Evolutionary conservation across 1,284 basidiomycete genomes (phyloP), one percentile per base, ranked within the genome.

Genomic region (Leccinum pallidistipes): DNA sequence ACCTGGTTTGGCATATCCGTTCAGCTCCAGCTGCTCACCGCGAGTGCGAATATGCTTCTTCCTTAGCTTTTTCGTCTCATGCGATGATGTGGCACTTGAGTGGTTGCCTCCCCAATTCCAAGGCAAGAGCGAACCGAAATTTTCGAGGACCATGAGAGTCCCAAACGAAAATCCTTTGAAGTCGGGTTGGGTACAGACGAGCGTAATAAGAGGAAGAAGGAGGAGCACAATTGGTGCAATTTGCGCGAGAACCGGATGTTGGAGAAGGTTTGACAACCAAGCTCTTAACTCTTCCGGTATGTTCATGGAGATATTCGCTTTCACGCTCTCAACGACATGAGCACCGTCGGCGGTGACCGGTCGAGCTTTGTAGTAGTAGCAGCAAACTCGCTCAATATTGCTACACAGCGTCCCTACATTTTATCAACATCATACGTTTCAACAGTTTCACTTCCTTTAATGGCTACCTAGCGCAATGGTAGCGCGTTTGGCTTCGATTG

Each of bases 401-500:
- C 85, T 87, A 86, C 85, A 83, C 86, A 47, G 80, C 72, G 81
- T 51, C 31, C 27, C n/a, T n/a, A 4, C 4, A 6, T 43, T 18
- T 14, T 43, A 10, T n/a, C n/a, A n/a, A 47, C 18, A 50, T 50
- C 5, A 27, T 27, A 27, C 2, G 5, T 50, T 4, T 27, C 2
- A 9, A 27, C 27, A 16, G 18, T 9, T 16, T 8, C 2, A 5
- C 16, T 16, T 27, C 4, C 24, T 9, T 62, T 59, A 86, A 58
- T 47, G 69, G 73, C 74, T 75, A 75, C 72, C 72, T 75, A 72
- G 72, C 74, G 74, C 72, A 75, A 75, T 74, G 88, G 88, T 89
- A 90, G 88, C 87, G 88, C 87, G 87, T 90, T 88, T 90, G 88
- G 87, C 87, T 90, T 90, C 88, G 88, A 90, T 84, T 70, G 85